Evolutionary conservation across 2,329 filamentous ascomycete species (phyloP).

Genomic region (Penicillium italicum): DNA sequence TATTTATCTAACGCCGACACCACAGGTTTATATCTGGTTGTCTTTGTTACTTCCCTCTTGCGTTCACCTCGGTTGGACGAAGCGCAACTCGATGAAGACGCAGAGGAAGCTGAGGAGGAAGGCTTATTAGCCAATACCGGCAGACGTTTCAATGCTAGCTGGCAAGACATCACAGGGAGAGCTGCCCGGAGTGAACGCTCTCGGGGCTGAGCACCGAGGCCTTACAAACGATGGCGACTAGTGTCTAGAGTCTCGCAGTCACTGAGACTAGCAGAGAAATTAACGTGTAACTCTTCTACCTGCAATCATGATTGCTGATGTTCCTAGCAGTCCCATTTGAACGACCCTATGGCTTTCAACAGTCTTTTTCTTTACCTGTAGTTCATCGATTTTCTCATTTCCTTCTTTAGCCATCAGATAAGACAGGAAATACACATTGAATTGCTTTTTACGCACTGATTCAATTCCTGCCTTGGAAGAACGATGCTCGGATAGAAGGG

Average conservation of each 20-base stretch:
- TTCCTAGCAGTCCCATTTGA: background rate
- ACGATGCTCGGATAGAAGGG: background rate
- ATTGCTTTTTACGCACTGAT: background rate
- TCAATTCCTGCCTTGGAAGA: background rate
- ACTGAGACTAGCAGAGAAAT: background rate
- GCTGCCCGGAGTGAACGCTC: conserved; percentile 26
- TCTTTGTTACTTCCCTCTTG: conserved; percentile 76
- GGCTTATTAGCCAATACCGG: conserved; percentile 81
- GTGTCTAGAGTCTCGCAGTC: background rate
- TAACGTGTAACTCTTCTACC: background rate
- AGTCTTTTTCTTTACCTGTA: background rate
- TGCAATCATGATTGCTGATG: background rate
- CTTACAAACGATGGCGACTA: background rate
- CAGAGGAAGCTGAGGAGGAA: conserved; percentile 90
- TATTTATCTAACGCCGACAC: background rate
- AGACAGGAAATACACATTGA: background rate
- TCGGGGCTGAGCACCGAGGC: background rate
- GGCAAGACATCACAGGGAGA: conserved; percentile 77
- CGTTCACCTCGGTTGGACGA: conserved; percentile 74
- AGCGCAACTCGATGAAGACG: conserved; percentile 77
- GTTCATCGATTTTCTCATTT: background rate
- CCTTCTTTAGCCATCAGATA: no score
- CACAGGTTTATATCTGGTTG: conserved; percentile 68
- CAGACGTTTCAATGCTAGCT: conserved; percentile 76
- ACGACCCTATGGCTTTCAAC: background rate